Base-by-base conservation (phyloP, 176 grass and related monocot genomes). In the Carex parvula region DNA sequence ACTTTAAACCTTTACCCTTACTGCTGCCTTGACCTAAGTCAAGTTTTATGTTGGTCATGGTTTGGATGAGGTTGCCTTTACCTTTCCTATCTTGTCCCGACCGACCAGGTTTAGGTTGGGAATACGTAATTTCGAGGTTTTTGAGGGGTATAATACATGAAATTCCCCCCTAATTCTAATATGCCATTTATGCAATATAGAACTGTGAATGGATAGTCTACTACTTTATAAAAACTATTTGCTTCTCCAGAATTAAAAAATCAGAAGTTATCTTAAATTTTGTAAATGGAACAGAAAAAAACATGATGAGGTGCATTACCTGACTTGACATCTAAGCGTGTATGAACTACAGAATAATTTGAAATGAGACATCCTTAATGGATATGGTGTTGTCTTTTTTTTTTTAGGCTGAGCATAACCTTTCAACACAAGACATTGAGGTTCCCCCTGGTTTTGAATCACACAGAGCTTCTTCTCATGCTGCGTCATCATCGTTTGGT, bases 391-490 rank as follows among this genome's bases (percentile, higher is more conserved):
- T 52, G 10, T 7, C 7, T 8, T 50, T 48, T 48, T 52, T n/a
- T 21, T 72, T 50, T 13, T 22, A 77, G 73, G 42, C 56, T 89
- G 84, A 89, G 54, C 37, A 57, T 76, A 56, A 84, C 14, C 11
- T 67, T 88, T 73, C 50, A 80, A 83, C 37, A 20, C 39, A 90
- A 37, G 91, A 93, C 32, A 87, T 86, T 60, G 88, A 93, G 72
- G 84, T 91, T 46, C 92, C 92, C 63, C 95, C 95, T 44, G 95
- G 95, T 84, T 98, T 98, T 90, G 92, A 84, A 89, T 86, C 87
- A 71, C 65, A 55, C 41, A 24, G 0, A 41, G 85, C 78, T 62
- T 76, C 50, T 89, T 15, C 72, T 77, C 83, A 88, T 77, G 54
- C 18, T 42, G 70, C 72, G 62, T 74, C 77, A 52, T 84, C 86